phyloP scores from a whole-genome alignment of 2,329 filamentous ascomycete genomes.

The Pseudogymnoascus sp. region DNA sequence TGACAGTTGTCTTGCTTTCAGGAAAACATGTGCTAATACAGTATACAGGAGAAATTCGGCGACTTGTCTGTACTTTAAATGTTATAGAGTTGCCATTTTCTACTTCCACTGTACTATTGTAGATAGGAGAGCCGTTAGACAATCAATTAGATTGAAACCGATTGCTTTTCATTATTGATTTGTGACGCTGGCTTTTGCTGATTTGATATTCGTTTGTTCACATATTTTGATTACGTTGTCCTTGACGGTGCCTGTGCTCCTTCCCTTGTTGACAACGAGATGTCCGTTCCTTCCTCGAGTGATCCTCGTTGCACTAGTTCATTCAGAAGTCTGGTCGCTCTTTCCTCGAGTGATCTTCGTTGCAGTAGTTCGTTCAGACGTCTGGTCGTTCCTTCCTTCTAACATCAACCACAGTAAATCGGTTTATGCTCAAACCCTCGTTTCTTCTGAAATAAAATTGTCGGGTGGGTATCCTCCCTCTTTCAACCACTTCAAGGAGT shows the following conservation, averaged over 20 bases:
- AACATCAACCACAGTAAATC: not conserved
- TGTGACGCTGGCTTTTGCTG: not conserved
- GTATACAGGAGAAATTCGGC: slow-evolving; percentile 88
- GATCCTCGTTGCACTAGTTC: not conserved
- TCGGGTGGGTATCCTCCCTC: not conserved
- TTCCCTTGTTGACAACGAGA: not conserved
- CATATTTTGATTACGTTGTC: not conserved
- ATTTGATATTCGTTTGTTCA: not conserved
- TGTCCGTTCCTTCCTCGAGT: not conserved
- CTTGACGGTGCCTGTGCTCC: not conserved
- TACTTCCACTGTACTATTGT: slow-evolving; percentile 63
- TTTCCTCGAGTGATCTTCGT: not conserved
- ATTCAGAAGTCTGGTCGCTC: not conserved
- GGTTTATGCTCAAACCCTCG: not conserved
- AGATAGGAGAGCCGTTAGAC: slow-evolving; percentile 47
- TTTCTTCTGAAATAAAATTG: not conserved
- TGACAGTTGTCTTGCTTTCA: not conserved
- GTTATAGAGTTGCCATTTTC: slow-evolving; percentile 22
- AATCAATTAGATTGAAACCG: slow-evolving; percentile 10
- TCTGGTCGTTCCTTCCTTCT: not conserved
- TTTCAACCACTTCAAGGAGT: not conserved
- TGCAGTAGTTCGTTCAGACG: not conserved
- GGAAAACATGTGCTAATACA: slow-evolving; percentile 40
- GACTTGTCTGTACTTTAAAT: slow-evolving; percentile 89
- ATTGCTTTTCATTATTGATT: not conserved